Base-by-base conservation (phyloP, 2,329 filamentous ascomycete species). In the Bipolaris oryzae region DNA sequence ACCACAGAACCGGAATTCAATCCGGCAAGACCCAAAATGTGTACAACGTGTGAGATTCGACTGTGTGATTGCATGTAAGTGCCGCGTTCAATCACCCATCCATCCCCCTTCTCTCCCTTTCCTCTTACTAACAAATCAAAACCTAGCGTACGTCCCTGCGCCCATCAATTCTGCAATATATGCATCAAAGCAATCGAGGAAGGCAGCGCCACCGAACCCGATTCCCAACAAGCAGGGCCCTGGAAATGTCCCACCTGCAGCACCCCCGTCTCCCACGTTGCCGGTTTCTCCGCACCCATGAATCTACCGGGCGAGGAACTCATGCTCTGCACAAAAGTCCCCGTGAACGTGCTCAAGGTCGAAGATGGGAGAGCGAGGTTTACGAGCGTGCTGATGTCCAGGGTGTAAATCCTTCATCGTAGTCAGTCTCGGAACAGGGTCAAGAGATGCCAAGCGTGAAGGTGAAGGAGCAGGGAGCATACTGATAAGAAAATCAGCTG, bases 11-110 rank as follows among this genome's bases (percentile, higher is more conserved):
- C 25, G 7, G 37, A 42, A 1, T 50, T 50, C 10, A 37, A 50
- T 3, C 47, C 47, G 0, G n/a, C 11, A 4, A 50, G 33, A 5
- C 42, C 42, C 0, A 53, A 47, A 10, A 47, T 53, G 18, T 39
- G 42, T n/a, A 23, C 18, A 4, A 34, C 34, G 2, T 52, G 50
- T 16, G 47, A 50, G 3, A 5, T 31, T 0, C 7, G 47, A 0
- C 13, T 50, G 7, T 50, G 47, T 1, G 47, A 50, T 10, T 50
- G 47, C 47, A 42, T 50, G 47, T 41, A 21, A 21, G 35, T 39
- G 28, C 10, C 28, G 28, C 1, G 3, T 5, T 16, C 3, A 16
- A 10, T 23, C 5, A 3, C 28, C 18, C 25, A 35, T 15, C 43
- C 20, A 7, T 31, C 18, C 38, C 9, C 5, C 4, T 13, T 31